Conservation (phyloP, 2,329 filamentous ascomycete genomes). For the Remersonia thermophila region DNA sequence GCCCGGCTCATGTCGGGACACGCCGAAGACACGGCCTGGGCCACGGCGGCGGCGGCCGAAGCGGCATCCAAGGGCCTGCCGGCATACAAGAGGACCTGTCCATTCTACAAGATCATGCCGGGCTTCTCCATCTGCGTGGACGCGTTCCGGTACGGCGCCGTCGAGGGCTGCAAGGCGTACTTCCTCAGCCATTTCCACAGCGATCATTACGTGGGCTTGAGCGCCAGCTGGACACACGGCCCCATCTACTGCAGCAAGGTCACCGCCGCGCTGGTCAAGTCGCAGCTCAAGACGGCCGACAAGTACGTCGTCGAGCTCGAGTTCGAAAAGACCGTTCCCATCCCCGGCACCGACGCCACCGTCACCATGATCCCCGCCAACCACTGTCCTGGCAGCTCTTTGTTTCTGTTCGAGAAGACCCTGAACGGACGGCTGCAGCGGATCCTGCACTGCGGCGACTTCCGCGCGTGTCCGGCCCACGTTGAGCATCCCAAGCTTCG, state of each 20-base stretch:
- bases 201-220: conserved; percentile 90
- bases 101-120: conserved; percentile 97
- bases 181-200: conserved; percentile 97
- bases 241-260: conserved; percentile 94
- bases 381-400: conserved; percentile 86
- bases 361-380: conserved; percentile 96
- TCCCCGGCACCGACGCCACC: conserved; percentile 67
- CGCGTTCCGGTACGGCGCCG: conserved; percentile 87
- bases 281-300: conserved; percentile 72
- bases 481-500: conserved; percentile 69
- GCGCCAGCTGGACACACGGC: conserved; percentile 78
- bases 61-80: conserved; percentile 68
- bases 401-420: conserved; percentile 83
- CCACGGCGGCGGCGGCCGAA: conserved; percentile 70
- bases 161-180: conserved; percentile 85
- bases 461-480: conserved; percentile 78
- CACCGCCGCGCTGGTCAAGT: conserved; percentile 77
- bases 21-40: conserved; percentile 84
- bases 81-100: conserved; percentile 80
- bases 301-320: conserved; percentile 78
- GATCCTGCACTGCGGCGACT: conserved; percentile 91
- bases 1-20: conserved; percentile 86
- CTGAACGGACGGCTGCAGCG: conserved; percentile 58
- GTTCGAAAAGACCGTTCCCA: conserved; percentile 67
- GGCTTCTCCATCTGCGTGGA: conserved; percentile 89